These are phyloP conservation scores for Penicillium rolfsii DNA, from an alignment of 2,329 filamentous ascomycete species.

Conservation along the genomic window DNA sequence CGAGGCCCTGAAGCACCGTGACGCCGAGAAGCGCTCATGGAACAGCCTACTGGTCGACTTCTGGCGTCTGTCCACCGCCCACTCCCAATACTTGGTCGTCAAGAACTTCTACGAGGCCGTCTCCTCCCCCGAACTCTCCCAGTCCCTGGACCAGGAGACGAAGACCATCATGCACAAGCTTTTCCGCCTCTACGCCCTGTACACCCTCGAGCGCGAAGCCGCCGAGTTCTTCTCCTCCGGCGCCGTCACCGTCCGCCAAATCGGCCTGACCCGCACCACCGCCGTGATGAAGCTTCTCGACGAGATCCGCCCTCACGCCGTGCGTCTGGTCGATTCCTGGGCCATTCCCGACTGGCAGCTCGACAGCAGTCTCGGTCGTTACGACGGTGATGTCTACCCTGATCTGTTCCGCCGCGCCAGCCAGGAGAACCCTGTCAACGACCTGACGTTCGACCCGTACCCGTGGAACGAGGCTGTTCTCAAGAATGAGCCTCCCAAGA, in stretches of 20 bases:
- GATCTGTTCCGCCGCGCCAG: constrained; percentile 74
- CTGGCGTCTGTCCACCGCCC: constrained; percentile 73
- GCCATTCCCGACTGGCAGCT: constrained; percentile 78
- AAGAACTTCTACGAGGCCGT: constrained; percentile 78
- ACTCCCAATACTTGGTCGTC: constrained; percentile 76
- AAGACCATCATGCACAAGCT: constrained; percentile 64
- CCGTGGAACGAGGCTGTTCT: constrained; percentile 65
- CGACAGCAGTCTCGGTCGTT: constrained; percentile 69
- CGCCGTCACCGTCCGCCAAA: constrained; percentile 72
- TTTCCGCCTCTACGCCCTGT: constrained; percentile 66
- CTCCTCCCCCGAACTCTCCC: constrained; percentile 56
- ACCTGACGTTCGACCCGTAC: constrained; percentile 72
- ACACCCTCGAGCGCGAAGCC: constrained; percentile 70
- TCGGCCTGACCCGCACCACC: constrained; percentile 68
- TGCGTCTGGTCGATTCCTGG: constrained; percentile 73
- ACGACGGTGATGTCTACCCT: constrained; percentile 76
- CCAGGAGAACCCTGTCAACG: constrained; percentile 73
- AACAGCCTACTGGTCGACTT: constrained; percentile 78
- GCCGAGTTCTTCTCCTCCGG: constrained; percentile 72
- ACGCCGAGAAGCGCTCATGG: constrained; percentile 75
- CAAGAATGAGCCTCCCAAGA: constrained; percentile 54
- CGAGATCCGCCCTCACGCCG: constrained; percentile 73
- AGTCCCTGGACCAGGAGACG: constrained; percentile 62
- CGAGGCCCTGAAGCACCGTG: constrained; percentile 72
- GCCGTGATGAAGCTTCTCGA: constrained; percentile 70